Percentiles rank a stretch among this genome's conserved stretches.
phyloP scores from a whole-genome alignment of 495 filamentous ascomycete genomes.

The Clavariopsis aquatica region DNA sequence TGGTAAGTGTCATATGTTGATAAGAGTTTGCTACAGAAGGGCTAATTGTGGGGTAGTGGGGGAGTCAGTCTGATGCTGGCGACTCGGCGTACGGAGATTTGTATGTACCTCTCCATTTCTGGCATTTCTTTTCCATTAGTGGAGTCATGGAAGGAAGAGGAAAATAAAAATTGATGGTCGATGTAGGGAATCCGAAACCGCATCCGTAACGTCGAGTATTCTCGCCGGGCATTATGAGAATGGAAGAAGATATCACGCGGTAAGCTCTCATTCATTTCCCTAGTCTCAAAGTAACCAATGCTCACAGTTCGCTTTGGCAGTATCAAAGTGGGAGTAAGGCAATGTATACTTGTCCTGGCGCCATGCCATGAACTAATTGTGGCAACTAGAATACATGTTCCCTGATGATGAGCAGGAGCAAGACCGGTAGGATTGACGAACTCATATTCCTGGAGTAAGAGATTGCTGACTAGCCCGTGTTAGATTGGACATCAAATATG shows the following conservation, averaged over 20 bases:
- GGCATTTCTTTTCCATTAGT: not conserved
- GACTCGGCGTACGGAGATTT: not conserved
- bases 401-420: conserved; percentile 14
- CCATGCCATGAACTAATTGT: not conserved
- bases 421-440: conserved; percentile 1
- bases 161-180: not conserved
- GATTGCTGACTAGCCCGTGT: not conserved
- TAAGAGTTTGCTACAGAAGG: no score
- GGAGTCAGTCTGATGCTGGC: not conserved
- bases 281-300: not conserved
- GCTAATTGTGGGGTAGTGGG: not conserved
- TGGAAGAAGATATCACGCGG: not conserved
- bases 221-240: not conserved
- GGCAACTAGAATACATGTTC: conserved; percentile 7
- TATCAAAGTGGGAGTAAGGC: conserved; percentile 2
- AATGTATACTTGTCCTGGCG: not conserved
- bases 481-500: conserved; percentile 22
- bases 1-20: not conserved
- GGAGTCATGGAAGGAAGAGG: not conserved
- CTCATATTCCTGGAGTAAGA: no score
- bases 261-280: not conserved
- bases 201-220: not conserved
- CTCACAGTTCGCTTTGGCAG: not conserved
- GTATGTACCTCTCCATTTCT: not conserved
- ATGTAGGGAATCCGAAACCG: not conserved